Base-by-base conservation (phyloP, 495 filamentous ascomycete genomes). In the Paragyromitra xinjiangensis region DNA sequence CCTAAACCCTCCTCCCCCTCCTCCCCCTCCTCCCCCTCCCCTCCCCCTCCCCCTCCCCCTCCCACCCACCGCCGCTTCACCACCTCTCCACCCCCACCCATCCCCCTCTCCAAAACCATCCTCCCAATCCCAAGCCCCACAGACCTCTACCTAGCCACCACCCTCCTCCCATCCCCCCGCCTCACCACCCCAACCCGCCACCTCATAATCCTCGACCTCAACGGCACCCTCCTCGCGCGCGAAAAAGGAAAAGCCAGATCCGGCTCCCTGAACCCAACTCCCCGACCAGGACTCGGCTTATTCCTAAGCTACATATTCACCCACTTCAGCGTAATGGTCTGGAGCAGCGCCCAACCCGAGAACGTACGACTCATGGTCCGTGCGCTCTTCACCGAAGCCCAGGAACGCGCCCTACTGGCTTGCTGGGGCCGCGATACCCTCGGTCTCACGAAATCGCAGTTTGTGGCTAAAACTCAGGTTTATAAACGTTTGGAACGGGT, bases 141-240 rank as follows among this genome's bases (percentile, higher is more conserved):
- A 0, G 16, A 64, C 0, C 64, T 63, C 22, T 90, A 90, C 81
- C 81, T 87, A 16, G 0, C 22, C 4, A 78, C 66, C 0, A 80
- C 85, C 1, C 81, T 80, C 22, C 26, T 78, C 16, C 69, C 74
- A 0, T 73, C 83, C 0, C 73, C 61, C 29, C 42, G 40, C 0
- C 76, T 86, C 0, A 51, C 77, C 0, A 1, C 71, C 1, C 82
- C 85, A 6, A 83, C 83, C 2, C 84, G 85, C 9, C 84, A 97
- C 0, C 89, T 99, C 1, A 83, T 99, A 22, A 88, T 98, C 37
- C 89, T 98, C 69, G 95, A 99, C 82, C 87, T 99, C 0, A 99
- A 98, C 84, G 95, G 96, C 69, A 97, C 96, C 0, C 86, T 99
- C 2, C 86, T 98, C 16, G 85, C 87, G 80, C 92, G 95, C 12